Conservation (phyloP, 2,329 filamentous ascomycete genomes). For the Aaosphaeria pasadenensis region DNA sequence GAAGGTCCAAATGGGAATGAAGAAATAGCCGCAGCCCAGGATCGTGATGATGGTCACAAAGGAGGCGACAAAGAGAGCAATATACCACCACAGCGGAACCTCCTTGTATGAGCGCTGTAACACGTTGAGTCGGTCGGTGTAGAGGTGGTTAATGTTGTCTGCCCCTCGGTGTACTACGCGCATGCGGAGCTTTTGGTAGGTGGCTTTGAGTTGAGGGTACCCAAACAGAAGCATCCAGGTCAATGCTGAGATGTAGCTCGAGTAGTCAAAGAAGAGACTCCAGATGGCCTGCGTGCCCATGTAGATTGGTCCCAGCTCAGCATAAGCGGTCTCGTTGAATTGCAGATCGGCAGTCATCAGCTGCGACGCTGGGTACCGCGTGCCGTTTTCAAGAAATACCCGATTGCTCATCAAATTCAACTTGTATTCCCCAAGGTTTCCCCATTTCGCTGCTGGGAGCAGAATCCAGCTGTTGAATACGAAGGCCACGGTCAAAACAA, state of each 20-base stretch:
- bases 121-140: slow-evolving; percentile 58
- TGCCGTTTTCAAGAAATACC: slow-evolving; percentile 51
- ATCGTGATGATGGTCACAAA: slow-evolving; percentile 53
- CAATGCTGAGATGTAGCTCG: slow-evolving; percentile 56
- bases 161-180: slow-evolving; percentile 21
- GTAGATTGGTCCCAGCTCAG: slow-evolving; percentile 54
- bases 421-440: slow-evolving; percentile 51
- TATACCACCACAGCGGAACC: slow-evolving; percentile 59
- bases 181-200: slow-evolving; percentile 42
- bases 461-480: slow-evolving; percentile 58
- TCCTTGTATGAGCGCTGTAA: slow-evolving; percentile 57
- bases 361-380: slow-evolving; percentile 43
- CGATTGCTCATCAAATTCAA: slow-evolving; percentile 58
- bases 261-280: slow-evolving; percentile 61
- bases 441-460: slow-evolving; percentile 58
- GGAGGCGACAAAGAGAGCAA: slow-evolving; percentile 48
- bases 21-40: slow-evolving; percentile 51
- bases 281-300: slow-evolving; percentile 58
- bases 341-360: slow-evolving; percentile 44
- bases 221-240: slow-evolving; percentile 60
- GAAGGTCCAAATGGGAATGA: slow-evolving; percentile 60
- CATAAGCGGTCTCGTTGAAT: slow-evolving; percentile 49
- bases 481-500: slow-evolving; percentile 55
- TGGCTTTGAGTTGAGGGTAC: slow-evolving; percentile 47
- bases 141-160: slow-evolving; percentile 51